Evolutionary conservation across 495 filamentous ascomycete genomes (phyloP).

Genomic region (Neurospora cerealis): DNA sequence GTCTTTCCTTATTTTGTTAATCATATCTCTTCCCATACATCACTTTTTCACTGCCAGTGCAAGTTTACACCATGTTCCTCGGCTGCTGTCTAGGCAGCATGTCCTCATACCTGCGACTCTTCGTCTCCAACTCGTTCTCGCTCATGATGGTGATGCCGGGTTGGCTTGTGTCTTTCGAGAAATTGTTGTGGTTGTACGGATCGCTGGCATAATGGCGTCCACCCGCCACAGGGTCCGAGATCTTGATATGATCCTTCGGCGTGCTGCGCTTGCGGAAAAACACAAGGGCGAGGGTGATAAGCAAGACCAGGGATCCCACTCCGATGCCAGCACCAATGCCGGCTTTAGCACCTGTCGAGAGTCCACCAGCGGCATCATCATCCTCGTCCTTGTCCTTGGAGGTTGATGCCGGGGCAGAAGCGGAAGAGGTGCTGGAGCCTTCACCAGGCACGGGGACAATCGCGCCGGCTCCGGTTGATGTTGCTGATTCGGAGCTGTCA

Average conservation of each 20-base stretch:
- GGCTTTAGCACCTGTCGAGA: constrained; percentile 28
- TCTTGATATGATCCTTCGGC: constrained; percentile 22
- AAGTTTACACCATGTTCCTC: constrained; percentile 31
- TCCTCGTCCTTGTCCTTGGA: not conserved
- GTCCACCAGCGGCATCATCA: constrained; percentile 2
- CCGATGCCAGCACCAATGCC: constrained; percentile 34
- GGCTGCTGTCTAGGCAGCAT: constrained; percentile 33
- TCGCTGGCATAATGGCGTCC: constrained; percentile 20
- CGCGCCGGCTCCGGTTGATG: constrained; percentile 4
- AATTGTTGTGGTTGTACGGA: constrained; percentile 17
- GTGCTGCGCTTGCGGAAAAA: constrained; percentile 22
- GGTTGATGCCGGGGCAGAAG: constrained; percentile 6
- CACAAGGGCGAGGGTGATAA: constrained; percentile 18
- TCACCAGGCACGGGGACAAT: constrained; percentile 1
- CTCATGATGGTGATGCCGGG: not conserved
- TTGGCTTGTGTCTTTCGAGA: constrained; percentile 16
- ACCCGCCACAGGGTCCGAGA: constrained; percentile 33
- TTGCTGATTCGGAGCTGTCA: not conserved
- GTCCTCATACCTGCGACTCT: constrained; percentile 37
- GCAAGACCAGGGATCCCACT: constrained; percentile 18
- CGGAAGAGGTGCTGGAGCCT: constrained; percentile 5
- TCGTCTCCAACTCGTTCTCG: constrained; percentile 27
- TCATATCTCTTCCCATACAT: not conserved
- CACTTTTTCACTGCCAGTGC: not conserved
- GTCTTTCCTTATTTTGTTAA: not conserved